Percentiles rank a stretch among this genome's conserved stretches.
Conservation (phyloP, 495 filamentous ascomycete species). For the Penicillium atrosanguineum region DNA sequence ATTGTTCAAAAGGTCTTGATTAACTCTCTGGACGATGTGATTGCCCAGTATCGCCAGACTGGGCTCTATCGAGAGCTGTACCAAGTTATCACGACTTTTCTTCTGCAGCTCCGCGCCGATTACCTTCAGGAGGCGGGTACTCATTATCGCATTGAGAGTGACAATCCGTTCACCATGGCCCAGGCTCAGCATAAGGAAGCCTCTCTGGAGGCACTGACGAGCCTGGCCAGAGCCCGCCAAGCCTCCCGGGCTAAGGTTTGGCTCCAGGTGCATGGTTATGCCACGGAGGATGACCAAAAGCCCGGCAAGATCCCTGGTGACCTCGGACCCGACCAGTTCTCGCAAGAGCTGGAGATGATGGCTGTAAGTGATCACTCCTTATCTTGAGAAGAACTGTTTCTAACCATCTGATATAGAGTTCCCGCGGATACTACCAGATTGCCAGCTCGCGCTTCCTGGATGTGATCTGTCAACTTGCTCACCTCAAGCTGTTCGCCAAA, state of each 20-base stretch:
- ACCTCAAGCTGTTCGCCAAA: constrained; percentile 45
- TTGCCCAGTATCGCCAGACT: constrained; percentile 36
- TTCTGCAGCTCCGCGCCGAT: constrained; percentile 18
- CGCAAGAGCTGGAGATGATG: constrained; percentile 50
- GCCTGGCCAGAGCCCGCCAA: constrained; percentile 10
- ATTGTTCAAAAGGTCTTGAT: constrained; percentile 33
- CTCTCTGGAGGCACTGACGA: not conserved
- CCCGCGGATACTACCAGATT: constrained; percentile 53
- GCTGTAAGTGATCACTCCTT: constrained; percentile 33
- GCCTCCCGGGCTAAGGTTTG: constrained; percentile 17
- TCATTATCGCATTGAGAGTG: constrained; percentile 28
- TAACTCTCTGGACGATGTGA: constrained; percentile 30
- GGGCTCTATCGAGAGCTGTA: constrained; percentile 31
- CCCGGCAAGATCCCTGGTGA: constrained; percentile 24
- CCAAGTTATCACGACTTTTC: constrained; percentile 26
- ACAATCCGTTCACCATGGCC: constrained; percentile 39
- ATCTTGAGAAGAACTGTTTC: not conserved
- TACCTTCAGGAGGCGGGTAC: constrained; percentile 22
- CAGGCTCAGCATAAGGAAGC: constrained; percentile 17
- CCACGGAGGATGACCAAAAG: constrained; percentile 6
- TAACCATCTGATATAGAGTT: constrained; percentile 21
- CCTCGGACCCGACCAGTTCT: constrained; percentile 42
- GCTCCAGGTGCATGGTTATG: constrained; percentile 8
- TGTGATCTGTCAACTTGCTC: constrained; percentile 42
- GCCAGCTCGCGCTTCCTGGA: constrained; percentile 51